Conservation (phyloP, 768 basidiomycete species). For the Boletus patriciae region DNA sequence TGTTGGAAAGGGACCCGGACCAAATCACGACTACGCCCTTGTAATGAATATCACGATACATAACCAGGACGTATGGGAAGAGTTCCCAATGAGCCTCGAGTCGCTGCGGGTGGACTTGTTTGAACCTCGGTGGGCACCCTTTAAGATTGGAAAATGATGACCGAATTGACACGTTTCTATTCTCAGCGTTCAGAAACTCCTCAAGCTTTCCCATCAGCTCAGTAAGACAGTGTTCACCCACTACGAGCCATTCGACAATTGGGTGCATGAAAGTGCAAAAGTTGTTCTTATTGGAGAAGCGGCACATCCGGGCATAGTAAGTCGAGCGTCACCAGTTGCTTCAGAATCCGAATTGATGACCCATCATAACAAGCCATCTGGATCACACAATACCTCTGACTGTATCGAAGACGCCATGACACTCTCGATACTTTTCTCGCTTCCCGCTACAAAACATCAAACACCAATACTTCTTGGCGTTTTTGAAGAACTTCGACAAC, state of each 20-base stretch:
- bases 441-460: slow-evolving; percentile 45
- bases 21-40: slow-evolving; percentile 17
- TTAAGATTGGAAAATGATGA: no score
- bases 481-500: slow-evolving; percentile 58
- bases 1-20: slow-evolving; percentile 10
- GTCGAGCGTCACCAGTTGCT: neutral
- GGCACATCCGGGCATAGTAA: slow-evolving; percentile 54
- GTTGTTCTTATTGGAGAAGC: slow-evolving; percentile 59
- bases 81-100: slow-evolving; percentile 14
- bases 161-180: neutral
- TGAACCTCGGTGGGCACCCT: slow-evolving; percentile 21
- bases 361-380: slow-evolving; percentile 43
- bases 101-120: slow-evolving; percentile 16
- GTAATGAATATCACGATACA: slow-evolving; percentile 8
- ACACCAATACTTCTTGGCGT: slow-evolving; percentile 50
- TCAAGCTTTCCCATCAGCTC: slow-evolving; percentile 16
- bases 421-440: slow-evolving; percentile 54
- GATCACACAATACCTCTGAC: slow-evolving; percentile 46
- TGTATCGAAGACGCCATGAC: slow-evolving; percentile 63
- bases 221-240: slow-evolving; percentile 34
- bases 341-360: neutral
- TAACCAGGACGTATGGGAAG: neutral
- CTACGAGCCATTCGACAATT: slow-evolving; percentile 43
- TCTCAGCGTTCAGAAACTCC: slow-evolving; percentile 20
- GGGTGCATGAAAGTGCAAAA: slow-evolving; percentile 50